These are phyloP conservation scores for Codiaeum variegatum DNA, from an alignment of 441 rosid species.

Conservation along the genomic window DNA sequence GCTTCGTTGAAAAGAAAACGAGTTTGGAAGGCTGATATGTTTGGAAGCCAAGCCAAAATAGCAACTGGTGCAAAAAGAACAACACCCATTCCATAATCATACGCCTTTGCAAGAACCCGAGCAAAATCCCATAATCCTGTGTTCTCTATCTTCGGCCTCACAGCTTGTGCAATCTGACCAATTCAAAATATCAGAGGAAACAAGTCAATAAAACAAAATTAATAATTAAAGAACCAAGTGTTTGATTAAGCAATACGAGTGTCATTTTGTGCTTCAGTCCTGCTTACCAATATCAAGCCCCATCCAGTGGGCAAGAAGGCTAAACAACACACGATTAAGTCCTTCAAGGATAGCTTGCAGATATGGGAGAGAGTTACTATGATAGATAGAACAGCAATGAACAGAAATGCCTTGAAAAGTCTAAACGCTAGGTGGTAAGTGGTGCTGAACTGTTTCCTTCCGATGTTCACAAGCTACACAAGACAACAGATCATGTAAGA, in stretches of 20 bases:
- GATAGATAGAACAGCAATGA: slow-evolving; percentile 60
- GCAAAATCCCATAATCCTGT: slow-evolving; percentile 76
- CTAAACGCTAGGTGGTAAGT: slow-evolving; percentile 67
- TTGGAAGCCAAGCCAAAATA: slow-evolving; percentile 88
- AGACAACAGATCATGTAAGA: slow-evolving; percentile 19
- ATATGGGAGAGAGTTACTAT: slow-evolving; percentile 63
- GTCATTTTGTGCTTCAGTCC: not conserved
- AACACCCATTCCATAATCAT: slow-evolving; percentile 93
- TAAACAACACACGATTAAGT: slow-evolving; percentile 72
- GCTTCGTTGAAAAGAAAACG: slow-evolving; percentile 92
- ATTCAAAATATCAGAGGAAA: not conserved
- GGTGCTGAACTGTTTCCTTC: slow-evolving; percentile 76
- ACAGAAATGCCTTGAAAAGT: slow-evolving; percentile 81
- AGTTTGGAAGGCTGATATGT: slow-evolving; percentile 84
- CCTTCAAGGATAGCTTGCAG: slow-evolving; percentile 72
- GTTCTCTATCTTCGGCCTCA: slow-evolving; percentile 68
- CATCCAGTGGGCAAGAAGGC: slow-evolving; percentile 97
- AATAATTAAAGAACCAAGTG: not conserved
- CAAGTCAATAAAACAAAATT: not conserved
- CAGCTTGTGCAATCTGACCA: slow-evolving; percentile 85
- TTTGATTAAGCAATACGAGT: too few relatives aligned
- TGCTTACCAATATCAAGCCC: slow-evolving; percentile 87
- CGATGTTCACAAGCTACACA: slow-evolving; percentile 85
- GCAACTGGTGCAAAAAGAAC: slow-evolving; percentile 82
- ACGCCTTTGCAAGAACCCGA: slow-evolving; percentile 70